Conservation (phyloP, 1,284 basidiomycete genomes). For the Melampsora occidentalis region DNA sequence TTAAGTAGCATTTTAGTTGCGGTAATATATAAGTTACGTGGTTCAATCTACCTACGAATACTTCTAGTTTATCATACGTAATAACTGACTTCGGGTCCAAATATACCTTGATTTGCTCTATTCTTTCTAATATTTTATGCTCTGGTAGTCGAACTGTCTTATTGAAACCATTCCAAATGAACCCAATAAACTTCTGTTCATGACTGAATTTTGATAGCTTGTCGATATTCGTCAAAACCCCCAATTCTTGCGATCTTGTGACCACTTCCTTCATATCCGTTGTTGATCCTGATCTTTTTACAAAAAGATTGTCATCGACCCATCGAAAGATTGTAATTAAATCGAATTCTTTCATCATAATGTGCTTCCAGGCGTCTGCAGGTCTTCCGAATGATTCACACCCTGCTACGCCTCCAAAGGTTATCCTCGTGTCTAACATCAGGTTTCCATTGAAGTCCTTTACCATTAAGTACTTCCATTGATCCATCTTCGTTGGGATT, state of each 20-base stretch:
- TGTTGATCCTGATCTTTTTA: background rate
- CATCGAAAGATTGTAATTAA: background rate
- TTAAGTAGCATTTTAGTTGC: too few relatives aligned
- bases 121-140: background rate
- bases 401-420: background rate
- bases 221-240: background rate
- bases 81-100: background rate
- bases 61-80: background rate
- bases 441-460: background rate
- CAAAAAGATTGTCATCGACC: background rate
- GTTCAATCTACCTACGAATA: background rate
- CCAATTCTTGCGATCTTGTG: background rate
- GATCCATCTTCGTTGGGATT: background rate
- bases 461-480: too few relatives aligned
- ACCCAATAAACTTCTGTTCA: background rate
- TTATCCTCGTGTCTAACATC: background rate
- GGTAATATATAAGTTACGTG: constrained; percentile 16
- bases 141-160: background rate
- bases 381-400: background rate
- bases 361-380: background rate
- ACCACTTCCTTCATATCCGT: background rate
- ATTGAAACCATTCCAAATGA: background rate
- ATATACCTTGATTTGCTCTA: background rate
- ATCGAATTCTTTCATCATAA: background rate
- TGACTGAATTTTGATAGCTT: background rate